Evolutionary conservation across 768 basidiomycete genomes (phyloP).

Genomic region (Gloeostereum incarnatum): DNA sequence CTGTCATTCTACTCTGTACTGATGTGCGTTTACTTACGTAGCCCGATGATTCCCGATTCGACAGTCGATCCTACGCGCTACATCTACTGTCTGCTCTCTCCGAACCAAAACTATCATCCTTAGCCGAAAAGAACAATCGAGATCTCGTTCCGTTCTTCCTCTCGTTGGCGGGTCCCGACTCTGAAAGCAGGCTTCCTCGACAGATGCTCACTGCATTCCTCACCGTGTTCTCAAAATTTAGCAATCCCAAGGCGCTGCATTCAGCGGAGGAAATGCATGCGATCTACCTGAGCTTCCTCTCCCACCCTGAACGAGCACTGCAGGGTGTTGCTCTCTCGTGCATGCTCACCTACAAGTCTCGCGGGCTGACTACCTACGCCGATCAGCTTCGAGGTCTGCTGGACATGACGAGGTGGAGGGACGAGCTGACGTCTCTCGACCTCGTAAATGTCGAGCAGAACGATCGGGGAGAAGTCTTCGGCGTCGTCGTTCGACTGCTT

Average conservation of each 20-base stretch:
- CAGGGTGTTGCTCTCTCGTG: conserved; percentile 74
- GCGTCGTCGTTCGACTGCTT: conserved; percentile 63
- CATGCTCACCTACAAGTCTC: conserved; percentile 72
- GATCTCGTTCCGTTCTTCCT: conserved; percentile 86
- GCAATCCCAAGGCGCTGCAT: conserved; percentile 85
- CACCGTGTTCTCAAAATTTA: conserved; percentile 79
- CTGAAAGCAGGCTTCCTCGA: conserved; percentile 36
- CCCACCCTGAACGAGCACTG: conserved; percentile 74
- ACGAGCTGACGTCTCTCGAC: conserved; percentile 69
- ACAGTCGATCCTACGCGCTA: conserved; percentile 65
- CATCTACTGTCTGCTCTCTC: conserved; percentile 69
- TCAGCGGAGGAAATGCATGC: conserved; percentile 53
- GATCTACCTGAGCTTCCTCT: conserved; percentile 67
- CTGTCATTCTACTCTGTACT: neutral
- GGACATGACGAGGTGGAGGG: conserved; percentile 85
- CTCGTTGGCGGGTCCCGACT: conserved; percentile 28
- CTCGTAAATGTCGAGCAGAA: conserved; percentile 47
- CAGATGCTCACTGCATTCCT: conserved; percentile 70
- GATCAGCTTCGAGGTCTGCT: conserved; percentile 63
- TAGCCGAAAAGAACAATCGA: conserved; percentile 84
- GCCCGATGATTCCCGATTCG: conserved; percentile 39
- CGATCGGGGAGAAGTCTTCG: conserved; percentile 59
- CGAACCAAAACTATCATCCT: conserved; percentile 51
- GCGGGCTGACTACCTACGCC: conserved; percentile 43
- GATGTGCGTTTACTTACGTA: conserved; percentile 16